Evolutionary conservation across 768 basidiomycete species (phyloP).

Genomic region (Tulasnella sp.): DNA sequence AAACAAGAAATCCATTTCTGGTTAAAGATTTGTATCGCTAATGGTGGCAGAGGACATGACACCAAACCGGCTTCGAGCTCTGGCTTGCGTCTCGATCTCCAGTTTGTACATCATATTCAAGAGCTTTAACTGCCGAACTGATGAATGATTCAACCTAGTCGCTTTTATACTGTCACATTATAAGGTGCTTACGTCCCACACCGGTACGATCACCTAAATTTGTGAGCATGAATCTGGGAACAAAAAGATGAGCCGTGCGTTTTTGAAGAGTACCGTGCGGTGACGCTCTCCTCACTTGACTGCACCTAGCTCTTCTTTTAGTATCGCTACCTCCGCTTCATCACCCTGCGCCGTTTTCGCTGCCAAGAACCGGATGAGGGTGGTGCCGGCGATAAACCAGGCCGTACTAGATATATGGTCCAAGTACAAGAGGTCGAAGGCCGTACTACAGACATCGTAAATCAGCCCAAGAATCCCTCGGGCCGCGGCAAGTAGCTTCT

Average conservation of each 20-base stretch:
- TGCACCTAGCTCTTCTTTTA: not conserved
- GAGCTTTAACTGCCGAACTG: conserved; percentile 8
- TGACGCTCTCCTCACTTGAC: not conserved
- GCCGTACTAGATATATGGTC: not conserved
- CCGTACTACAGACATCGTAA: conserved; percentile 7
- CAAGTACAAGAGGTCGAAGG: conserved; percentile 6
- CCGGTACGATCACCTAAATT: conserved; percentile 2
- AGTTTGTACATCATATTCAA: not conserved
- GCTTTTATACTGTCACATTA: not conserved
- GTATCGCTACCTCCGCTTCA: not conserved
- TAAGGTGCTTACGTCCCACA: not conserved
- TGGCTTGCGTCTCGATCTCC: not conserved
- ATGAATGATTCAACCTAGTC: no score
- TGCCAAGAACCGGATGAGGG: conserved; percentile 5
- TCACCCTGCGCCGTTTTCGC: not conserved
- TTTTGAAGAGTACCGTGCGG: no score
- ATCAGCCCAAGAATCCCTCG: conserved; percentile 13
- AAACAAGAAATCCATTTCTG: no score
- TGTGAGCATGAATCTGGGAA: not conserved
- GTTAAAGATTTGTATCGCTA: no score
- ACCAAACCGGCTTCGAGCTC: no score
- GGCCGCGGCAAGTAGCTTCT: not conserved
- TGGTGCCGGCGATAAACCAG: not conserved
- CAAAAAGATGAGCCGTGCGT: no score
- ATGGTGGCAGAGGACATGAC: no score